phyloP scores from a whole-genome alignment of 352 stramenopile genomes.

The Globisporangium nagaii region DNA sequence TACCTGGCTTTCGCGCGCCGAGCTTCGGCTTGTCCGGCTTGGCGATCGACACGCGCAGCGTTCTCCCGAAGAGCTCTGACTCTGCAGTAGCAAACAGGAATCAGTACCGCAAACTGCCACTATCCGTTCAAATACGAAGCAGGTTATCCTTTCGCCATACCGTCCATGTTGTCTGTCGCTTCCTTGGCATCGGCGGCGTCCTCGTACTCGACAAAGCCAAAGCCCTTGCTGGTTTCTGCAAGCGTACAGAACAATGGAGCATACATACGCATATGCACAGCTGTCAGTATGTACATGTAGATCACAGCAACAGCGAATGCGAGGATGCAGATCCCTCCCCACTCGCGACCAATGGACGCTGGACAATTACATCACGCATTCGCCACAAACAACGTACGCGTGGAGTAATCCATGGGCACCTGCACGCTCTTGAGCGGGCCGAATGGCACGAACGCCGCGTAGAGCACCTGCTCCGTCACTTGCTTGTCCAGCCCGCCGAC shows the following conservation, averaged over 20 bases:
- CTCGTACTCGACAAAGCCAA: conserved; percentile 94
- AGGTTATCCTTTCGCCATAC: conserved; percentile 17
- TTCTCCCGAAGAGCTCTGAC: conserved; percentile 89
- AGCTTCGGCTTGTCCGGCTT: conserved; percentile 80
- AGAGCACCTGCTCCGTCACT: conserved; percentile 85
- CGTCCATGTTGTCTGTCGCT: conserved; percentile 96
- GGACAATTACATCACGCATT: neutral
- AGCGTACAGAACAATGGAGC: neutral
- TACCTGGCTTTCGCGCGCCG: conserved; percentile 72
- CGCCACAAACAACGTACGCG: conserved; percentile 38
- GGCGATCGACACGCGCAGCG: conserved; percentile 89
- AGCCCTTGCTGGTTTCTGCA: conserved; percentile 82
- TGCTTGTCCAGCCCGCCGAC: conserved; percentile 88
- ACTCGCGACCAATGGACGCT: neutral
- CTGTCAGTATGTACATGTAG: neutral
- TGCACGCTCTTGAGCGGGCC: conserved; percentile 76
- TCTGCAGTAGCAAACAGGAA: no score
- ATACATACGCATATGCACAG: neutral
- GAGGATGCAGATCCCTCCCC: neutral
- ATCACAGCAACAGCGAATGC: neutral
- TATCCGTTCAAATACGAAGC: no score
- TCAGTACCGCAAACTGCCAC: no score
- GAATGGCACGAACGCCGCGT: conserved; percentile 82
- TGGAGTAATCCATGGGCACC: conserved; percentile 64
- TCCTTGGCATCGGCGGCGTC: conserved; percentile 83